Evolutionary conservation across 2,329 filamentous ascomycete species (phyloP).

Genomic region (Penicillium sp.): DNA sequence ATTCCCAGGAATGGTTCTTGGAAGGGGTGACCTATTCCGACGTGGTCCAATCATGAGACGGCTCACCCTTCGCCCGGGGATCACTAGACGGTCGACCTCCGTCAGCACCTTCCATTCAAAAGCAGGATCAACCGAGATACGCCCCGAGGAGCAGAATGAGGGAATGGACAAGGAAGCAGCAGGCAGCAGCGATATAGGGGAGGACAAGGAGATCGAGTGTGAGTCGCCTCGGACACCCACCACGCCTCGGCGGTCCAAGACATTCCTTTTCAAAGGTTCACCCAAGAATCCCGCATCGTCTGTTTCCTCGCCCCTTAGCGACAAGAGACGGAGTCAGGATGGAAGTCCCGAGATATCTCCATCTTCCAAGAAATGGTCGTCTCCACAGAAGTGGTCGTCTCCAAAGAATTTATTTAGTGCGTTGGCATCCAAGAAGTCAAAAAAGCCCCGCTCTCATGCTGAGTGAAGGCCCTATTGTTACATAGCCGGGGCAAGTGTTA

Average conservation of each 20-base stretch:
- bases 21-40: conserved; percentile 66
- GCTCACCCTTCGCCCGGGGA: conserved; percentile 74
- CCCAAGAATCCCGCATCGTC: conserved; percentile 7
- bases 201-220: conserved; percentile 12
- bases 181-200: conserved; percentile 6
- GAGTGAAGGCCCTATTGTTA: conserved; percentile 6
- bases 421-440: conserved; percentile 17
- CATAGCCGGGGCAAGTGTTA: background rate
- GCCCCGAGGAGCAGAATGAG: conserved; percentile 4
- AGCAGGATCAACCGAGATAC: conserved; percentile 9
- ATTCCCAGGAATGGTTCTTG: conserved; percentile 74
- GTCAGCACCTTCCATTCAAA: conserved; percentile 30
- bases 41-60: conserved; percentile 82
- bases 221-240: conserved; percentile 13
- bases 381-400: conserved; percentile 20
- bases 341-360: conserved; percentile 9
- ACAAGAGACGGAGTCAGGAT: conserved; percentile 14
- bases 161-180: conserved; percentile 14
- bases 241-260: conserved; percentile 12
- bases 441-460: conserved; percentile 2
- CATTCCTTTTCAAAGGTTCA: conserved; percentile 11
- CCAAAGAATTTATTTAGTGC: conserved; percentile 15
- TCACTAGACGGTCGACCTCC: conserved; percentile 68
- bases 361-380: conserved; percentile 19
- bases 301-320: conserved; percentile 12